phyloP scores from a whole-genome alignment of 495 filamentous ascomycete species.

The Penicillium goetzii region DNA sequence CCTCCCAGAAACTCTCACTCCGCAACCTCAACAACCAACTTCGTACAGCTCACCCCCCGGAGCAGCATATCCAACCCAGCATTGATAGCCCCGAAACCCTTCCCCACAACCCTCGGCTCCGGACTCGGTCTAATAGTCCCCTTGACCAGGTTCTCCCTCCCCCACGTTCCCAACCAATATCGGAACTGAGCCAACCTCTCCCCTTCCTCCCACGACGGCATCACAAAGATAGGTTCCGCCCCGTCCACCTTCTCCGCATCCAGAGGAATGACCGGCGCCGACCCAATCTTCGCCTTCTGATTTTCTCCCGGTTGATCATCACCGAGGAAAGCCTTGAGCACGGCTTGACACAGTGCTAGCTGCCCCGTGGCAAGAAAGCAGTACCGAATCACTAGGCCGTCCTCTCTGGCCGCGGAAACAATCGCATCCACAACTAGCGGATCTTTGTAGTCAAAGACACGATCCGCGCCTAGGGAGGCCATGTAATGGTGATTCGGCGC shows the following conservation, averaged over 20 bases:
- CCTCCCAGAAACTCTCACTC: too few species aligned
- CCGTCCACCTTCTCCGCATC: conserved; percentile 38
- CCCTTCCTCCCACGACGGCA: conserved; percentile 36
- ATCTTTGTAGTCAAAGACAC: conserved; percentile 55
- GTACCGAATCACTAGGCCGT: conserved; percentile 43
- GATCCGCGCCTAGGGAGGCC: conserved; percentile 50
- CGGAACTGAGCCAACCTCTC: conserved; percentile 42
- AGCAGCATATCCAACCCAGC: conserved; percentile 46
- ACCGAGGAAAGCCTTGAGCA: conserved; percentile 41
- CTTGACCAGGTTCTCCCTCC: conserved; percentile 45
- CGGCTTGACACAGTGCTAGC: conserved; percentile 37
- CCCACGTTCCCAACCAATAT: conserved; percentile 48
- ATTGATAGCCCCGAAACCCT: conserved; percentile 48
- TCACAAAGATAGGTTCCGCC: conserved; percentile 46
- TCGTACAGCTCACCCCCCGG: conserved; percentile 52
- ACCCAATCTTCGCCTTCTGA: conserved; percentile 41
- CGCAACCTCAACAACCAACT: conserved; percentile 50
- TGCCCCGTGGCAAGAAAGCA: conserved; percentile 49
- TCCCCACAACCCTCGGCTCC: conserved; percentile 44
- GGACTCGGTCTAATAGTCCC: conserved; percentile 51
- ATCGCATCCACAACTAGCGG: conserved; percentile 47
- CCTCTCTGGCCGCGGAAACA: conserved; percentile 43
- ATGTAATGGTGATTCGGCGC: conserved; percentile 47
- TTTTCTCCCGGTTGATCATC: conserved; percentile 15
- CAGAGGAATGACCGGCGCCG: conserved; percentile 37